Percentiles rank a stretch among this genome's conserved stretches.
These are phyloP conservation scores for Filobasidium wieringae DNA, from an alignment of 768 basidiomycete species.

Conservation along the genomic window DNA sequence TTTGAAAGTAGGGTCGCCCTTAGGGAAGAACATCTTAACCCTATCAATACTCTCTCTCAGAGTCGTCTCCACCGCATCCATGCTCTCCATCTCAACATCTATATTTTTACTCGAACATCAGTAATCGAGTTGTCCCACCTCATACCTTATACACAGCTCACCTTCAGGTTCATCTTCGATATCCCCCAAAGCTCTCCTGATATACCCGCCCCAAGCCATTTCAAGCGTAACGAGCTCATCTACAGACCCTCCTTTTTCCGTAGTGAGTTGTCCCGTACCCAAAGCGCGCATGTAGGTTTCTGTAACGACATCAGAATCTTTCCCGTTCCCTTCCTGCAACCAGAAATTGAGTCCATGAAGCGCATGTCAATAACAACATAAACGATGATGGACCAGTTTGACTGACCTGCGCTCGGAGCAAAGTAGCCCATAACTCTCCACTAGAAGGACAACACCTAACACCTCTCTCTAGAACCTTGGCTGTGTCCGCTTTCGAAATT, in stretches of 20 bases:
- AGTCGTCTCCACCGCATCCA: constrained; percentile 20
- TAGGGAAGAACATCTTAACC: background rate
- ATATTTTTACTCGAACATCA: background rate
- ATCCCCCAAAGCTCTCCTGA: constrained; percentile 8
- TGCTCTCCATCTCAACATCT: constrained; percentile 3
- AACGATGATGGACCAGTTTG: background rate
- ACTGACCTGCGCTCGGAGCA: constrained; percentile 4
- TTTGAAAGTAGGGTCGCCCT: constrained; percentile 62
- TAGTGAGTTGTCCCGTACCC: constrained; percentile 18
- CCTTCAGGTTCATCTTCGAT: constrained; percentile 2
- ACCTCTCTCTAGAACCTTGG: constrained; percentile 2
- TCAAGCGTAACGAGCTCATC: constrained; percentile 11
- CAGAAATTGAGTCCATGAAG: too few species aligned
- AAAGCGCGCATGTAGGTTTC: constrained; percentile 19
- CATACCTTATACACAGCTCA: background rate
- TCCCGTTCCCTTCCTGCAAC: background rate
- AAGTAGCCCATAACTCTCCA: constrained; percentile 21
- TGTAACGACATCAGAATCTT: constrained; percentile 16
- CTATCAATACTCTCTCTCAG: constrained; percentile 19
- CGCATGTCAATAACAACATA: too few species aligned
- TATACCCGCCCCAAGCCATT: constrained; percentile 12
- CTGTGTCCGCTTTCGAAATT: constrained; percentile 1
- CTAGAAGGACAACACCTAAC: constrained; percentile 29
- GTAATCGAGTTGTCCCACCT: background rate
- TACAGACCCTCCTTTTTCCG: background rate